These are phyloP conservation scores for Hibiscus trionum DNA, from an alignment of 345 rosid species.

Conservation along the genomic window DNA sequence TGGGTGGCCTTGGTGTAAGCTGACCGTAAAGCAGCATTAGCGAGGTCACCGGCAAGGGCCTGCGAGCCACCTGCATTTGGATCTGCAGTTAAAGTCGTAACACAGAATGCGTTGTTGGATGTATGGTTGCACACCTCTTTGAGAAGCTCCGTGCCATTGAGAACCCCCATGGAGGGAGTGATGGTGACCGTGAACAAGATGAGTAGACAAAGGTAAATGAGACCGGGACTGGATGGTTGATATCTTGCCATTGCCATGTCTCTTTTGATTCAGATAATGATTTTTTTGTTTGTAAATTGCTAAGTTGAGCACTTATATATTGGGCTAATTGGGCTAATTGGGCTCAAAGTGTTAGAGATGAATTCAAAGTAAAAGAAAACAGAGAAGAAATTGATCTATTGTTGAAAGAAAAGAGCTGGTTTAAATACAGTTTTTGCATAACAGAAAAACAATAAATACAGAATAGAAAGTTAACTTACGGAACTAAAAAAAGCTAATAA, in stretches of 20 bases:
- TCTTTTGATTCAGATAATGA: not conserved
- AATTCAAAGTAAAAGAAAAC: too few relatives aligned
- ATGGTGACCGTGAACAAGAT: not conserved
- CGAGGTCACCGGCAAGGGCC: constrained; percentile 6
- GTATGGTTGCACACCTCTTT: constrained; percentile 22
- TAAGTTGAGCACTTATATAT: not conserved
- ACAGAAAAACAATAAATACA: too few relatives aligned
- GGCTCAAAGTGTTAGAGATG: not conserved
- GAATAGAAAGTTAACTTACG: too few relatives aligned
- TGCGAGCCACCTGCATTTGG: constrained; percentile 4
- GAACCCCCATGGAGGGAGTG: not conserved
- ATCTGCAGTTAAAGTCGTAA: constrained; percentile 13
- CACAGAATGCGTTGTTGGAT: constrained; percentile 19
- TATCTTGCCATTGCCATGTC: constrained; percentile 1
- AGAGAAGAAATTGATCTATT: too few relatives aligned
- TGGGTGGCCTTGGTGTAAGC: constrained; percentile 14
- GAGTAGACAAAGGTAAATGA: not conserved
- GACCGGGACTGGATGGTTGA: not conserved
- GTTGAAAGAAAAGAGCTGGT: too few relatives aligned
- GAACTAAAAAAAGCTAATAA: too few relatives aligned
- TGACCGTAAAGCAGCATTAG: constrained; percentile 16
- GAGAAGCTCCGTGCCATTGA: constrained; percentile 9
- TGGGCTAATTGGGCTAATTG: constrained; percentile 6
- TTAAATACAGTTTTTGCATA: too few relatives aligned
- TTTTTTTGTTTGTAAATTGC: too few relatives aligned